Evolutionary conservation across 495 filamentous ascomycete species (phyloP), one percentile per base, ranked within the genome.

Genomic region (Peziza echinospora): DNA sequence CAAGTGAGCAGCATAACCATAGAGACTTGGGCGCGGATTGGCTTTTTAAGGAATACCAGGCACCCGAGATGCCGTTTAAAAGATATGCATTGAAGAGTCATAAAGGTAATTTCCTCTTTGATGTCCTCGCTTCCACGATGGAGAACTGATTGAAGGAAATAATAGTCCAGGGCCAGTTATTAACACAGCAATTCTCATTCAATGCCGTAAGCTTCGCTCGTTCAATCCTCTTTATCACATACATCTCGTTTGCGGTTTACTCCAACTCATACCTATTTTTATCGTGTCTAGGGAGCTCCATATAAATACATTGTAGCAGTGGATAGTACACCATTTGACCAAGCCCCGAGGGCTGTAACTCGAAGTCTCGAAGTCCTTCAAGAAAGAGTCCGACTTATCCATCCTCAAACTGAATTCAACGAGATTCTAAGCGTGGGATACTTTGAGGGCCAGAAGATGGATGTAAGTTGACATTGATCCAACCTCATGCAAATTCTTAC

Each of bases 241-340:
- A n/a, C n/a, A n/a, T n/a, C n/a, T n/a, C n/a, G n/a, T n/a, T n/a
- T n/a, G n/a, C n/a, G n/a, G n/a, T n/a, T n/a, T n/a, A n/a, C n/a
- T n/a, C n/a, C n/a, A n/a, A n/a, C n/a, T n/a, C n/a, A n/a, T n/a
- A n/a, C n/a, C n/a, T n/a, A n/a, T n/a, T n/a, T n/a, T n/a, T n/a
- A n/a, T n/a, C n/a, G n/a, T n/a, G n/a, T 49, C 24, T 51, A 84
- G 75, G 84, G 84, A 0, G 79, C 81, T 44, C 77, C 76, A 0
- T 92, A 93, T 56, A 86, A 91, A 50, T 92, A 77, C 51, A 70
- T 81, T 10, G 80, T 83, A 1, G 62, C 69, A 5, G 75, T 82
- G 2, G 63, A 74, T 8, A 78, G 77, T 0, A 72, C 60, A 40
- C 64, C 63, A 2, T 86, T 92, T 47, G 53, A 62, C 2, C 67